Evolutionary conservation across 106 monocot species (phyloP).

Genomic region (Hemerocallis citrina): DNA sequence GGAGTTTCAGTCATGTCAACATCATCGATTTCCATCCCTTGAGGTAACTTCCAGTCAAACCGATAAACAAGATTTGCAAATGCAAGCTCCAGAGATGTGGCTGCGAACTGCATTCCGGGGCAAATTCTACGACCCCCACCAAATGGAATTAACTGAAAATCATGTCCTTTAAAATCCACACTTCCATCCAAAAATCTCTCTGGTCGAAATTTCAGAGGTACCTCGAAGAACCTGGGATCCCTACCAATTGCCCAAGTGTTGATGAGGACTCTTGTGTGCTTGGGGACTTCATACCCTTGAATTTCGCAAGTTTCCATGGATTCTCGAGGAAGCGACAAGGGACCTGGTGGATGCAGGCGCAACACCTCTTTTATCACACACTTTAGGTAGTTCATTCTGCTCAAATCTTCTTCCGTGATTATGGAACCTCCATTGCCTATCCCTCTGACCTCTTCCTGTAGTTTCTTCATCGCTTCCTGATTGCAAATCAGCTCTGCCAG

Average conservation of each 20-base stretch:
- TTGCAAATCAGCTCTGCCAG: slow-evolving; percentile 1
- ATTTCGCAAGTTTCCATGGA: not conserved
- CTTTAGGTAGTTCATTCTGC: not conserved
- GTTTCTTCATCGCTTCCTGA: not conserved
- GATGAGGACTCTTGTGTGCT: too few relatives aligned
- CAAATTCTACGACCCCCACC: too few relatives aligned
- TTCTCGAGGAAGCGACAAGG: not conserved
- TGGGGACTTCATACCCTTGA: not conserved
- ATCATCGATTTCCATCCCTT: not conserved
- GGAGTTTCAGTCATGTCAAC: not conserved
- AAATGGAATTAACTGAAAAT: not conserved
- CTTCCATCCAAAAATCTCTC: not conserved
- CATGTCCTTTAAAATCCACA: not conserved
- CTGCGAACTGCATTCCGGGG: too few relatives aligned
- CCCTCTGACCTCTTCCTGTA: not conserved
- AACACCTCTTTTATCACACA: not conserved
- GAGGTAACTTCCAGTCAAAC: not conserved
- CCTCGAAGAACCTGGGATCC: not conserved
- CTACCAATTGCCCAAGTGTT: too few relatives aligned
- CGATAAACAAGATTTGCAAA: not conserved
- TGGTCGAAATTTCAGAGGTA: not conserved
- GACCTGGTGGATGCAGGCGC: not conserved
- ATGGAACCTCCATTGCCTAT: too few relatives aligned
- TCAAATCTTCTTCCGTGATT: not conserved
- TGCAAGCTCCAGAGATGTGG: not conserved